Conservation (phyloP, 1,139 yeast species). For the Hyphopichia wangnamkhiaoensis region DNA sequence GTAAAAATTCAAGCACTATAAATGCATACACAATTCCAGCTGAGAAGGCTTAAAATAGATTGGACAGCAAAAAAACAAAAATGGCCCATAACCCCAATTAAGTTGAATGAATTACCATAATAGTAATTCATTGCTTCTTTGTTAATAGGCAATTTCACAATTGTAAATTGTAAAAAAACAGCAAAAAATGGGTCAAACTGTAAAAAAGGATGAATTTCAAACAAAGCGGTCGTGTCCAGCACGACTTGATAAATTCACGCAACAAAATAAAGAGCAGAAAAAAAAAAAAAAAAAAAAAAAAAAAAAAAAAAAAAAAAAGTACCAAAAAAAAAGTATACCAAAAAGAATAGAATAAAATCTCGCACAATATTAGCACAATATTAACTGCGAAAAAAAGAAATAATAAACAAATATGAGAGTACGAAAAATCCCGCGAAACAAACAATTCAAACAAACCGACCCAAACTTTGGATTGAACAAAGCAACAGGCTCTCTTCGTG, state of each 20-base stretch:
- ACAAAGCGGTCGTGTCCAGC: no score
- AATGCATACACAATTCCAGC: no score
- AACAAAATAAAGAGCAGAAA: not conserved
- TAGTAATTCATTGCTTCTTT: no score
- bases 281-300: constrained; percentile 3
- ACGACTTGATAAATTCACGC: no score
- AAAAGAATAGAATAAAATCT: no score
- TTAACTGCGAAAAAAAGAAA: constrained; percentile 2
- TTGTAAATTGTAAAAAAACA: not conserved
- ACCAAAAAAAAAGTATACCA: constrained; percentile 4
- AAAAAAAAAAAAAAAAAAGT: constrained; percentile 2
- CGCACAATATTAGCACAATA: not conserved
- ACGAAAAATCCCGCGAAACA: no score
- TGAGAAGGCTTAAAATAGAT: not conserved
- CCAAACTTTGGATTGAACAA: no score
- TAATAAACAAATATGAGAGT: constrained; percentile 4
- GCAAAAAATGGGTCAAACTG: not conserved
- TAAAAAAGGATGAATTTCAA: not conserved
- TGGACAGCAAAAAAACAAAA: not conserved
- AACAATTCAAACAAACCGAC: no score
- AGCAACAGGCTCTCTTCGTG: no score
- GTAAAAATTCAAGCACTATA: not conserved
- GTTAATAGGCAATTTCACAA: no score
- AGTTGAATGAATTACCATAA: no score
- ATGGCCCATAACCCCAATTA: no score